Percentiles rank a stretch among this genome's conserved stretches.
Conservation (phyloP, 2,329 filamentous ascomycete species). For the Berkeleyomyces rouxiae region DNA sequence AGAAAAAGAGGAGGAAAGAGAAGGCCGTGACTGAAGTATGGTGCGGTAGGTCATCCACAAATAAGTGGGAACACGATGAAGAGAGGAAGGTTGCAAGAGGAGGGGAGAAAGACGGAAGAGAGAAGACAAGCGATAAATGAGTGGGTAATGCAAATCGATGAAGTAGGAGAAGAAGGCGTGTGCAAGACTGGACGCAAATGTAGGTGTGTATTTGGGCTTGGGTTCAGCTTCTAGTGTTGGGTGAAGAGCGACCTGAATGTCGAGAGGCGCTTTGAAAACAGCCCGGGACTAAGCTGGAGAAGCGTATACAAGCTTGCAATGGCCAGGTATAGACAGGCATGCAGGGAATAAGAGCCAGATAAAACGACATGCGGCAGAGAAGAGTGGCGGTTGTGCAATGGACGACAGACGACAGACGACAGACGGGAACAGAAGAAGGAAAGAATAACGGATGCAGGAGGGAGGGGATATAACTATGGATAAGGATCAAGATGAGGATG, state of each 20-base stretch:
- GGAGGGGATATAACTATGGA: not conserved
- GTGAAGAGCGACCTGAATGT: not conserved
- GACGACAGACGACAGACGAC: not conserved
- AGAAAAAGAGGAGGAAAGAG: not conserved
- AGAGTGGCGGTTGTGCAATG: not conserved
- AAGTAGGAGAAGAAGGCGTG: not conserved
- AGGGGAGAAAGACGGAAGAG: not conserved
- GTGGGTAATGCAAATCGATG: not conserved
- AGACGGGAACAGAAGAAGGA: not conserved
- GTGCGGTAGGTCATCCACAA: not conserved
- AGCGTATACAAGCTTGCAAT: not conserved
- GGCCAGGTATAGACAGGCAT: not conserved
- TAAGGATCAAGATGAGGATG: not conserved
- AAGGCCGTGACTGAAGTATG: not conserved
- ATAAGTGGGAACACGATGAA: constrained; percentile 2
- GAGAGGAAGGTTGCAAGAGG: not conserved
- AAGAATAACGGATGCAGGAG: not conserved
- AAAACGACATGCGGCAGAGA: not conserved
- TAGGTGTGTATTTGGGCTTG: not conserved
- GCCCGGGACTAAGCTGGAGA: not conserved
- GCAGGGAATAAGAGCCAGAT: not conserved
- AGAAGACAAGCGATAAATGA: not conserved
- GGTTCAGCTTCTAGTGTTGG: not conserved
- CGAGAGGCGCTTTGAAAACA: not conserved
- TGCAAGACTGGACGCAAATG: not conserved